phyloP scores from a whole-genome alignment of 352 stramenopile genomes.

The Globisporangium ultimum region DNA sequence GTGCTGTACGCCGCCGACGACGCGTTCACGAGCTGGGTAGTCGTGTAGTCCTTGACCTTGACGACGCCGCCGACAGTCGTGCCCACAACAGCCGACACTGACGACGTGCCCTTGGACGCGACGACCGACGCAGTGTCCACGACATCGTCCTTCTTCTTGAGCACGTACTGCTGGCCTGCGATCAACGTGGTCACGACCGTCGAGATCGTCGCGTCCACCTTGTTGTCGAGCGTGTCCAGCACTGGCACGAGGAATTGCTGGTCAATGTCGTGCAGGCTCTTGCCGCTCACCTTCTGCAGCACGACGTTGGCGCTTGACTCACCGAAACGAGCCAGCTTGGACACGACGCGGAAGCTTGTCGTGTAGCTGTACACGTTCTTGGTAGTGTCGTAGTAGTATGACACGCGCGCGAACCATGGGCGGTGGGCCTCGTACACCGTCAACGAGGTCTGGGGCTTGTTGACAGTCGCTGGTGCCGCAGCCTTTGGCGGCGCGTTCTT shows the following conservation, averaged over 20 bases:
- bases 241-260: constrained; percentile 42
- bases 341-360: constrained; percentile 73
- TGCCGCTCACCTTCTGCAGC: constrained; percentile 55
- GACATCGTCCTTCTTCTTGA: constrained; percentile 66
- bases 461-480: background rate
- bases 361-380: constrained; percentile 84
- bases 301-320: constrained; percentile 68
- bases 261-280: constrained; percentile 57
- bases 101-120: constrained; percentile 38
- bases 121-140: constrained; percentile 34
- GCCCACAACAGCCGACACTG: constrained; percentile 38
- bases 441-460: constrained; percentile 2
- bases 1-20: constrained; percentile 37
- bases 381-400: constrained; percentile 79
- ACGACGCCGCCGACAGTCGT: constrained; percentile 36
- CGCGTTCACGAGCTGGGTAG: constrained; percentile 31
- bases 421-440: constrained; percentile 27
- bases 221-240: constrained; percentile 60
- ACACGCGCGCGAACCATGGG: constrained; percentile 64
- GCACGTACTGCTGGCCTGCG: constrained; percentile 53
- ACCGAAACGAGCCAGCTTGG: constrained; percentile 53
- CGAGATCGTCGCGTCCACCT: constrained; percentile 57
- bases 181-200: constrained; percentile 49
- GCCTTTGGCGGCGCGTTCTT: background rate
- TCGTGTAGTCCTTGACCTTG: constrained; percentile 67